phyloP scores from a whole-genome alignment of 305 asterid genomes.

The Fraxinus dipetala region DNA sequence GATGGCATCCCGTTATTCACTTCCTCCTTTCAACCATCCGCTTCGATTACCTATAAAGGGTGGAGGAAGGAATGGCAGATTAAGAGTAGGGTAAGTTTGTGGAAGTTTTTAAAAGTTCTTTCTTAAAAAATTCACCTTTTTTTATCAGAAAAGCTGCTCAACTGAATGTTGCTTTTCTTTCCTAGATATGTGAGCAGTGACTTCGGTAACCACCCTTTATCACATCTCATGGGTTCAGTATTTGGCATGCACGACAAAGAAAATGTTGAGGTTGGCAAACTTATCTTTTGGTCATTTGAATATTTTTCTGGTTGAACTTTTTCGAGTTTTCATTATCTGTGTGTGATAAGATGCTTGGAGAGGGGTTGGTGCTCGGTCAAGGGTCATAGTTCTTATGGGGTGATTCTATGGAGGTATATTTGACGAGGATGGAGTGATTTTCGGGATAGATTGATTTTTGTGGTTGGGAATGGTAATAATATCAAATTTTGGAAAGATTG shows the following conservation, averaged over 20 bases:
- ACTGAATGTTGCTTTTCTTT: conserved; percentile 10
- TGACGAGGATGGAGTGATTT: background rate
- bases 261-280: conserved; percentile 73
- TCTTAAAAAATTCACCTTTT: conserved; percentile 4
- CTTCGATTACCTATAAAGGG: conserved; percentile 65
- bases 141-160: background rate
- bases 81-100: conserved; percentile 75
- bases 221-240: conserved; percentile 98
- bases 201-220: conserved; percentile 95
- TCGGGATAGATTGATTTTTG: background rate
- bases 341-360: conserved; percentile 27
- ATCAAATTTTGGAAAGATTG: background rate
- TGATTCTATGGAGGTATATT: background rate
- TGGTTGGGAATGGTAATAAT: background rate
- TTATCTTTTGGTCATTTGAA: conserved; percentile 7
- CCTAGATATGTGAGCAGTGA: conserved; percentile 96
- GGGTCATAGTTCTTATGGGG: background rate
- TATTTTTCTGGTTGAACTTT: conserved; percentile 3
- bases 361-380: too few relatives aligned
- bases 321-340: conserved; percentile 12
- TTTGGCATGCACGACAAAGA: conserved; percentile 89
- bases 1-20: conserved; percentile 85
- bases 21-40: conserved; percentile 84
- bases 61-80: conserved; percentile 61
- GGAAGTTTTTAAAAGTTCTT: conserved; percentile 2